A percentile compares a stretch with the other conserved stretches of the same genome.
phyloP scores from a whole-genome alignment of 176 grass and related monocot genomes.

The Raddia distichophylla region DNA sequence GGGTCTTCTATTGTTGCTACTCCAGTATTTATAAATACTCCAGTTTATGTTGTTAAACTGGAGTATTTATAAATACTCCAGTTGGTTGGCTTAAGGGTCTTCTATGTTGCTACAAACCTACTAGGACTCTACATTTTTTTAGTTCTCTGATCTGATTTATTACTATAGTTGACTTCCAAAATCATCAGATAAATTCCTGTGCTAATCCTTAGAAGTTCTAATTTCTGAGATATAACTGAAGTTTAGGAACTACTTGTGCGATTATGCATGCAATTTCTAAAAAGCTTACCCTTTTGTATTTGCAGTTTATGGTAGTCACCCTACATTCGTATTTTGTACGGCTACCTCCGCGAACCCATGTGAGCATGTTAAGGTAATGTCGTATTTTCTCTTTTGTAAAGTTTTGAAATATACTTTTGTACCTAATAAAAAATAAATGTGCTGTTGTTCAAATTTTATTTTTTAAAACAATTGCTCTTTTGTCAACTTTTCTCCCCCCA shows the following conservation, averaged over 20 bases:
- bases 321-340: conserved; percentile 91
- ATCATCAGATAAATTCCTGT: background rate
- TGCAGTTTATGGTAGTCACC: conserved; percentile 82
- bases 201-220: background rate
- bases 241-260: conserved; percentile 25
- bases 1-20: too few species aligned
- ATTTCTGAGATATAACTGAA: conserved; percentile 33
- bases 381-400: conserved; percentile 24
- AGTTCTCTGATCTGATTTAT: background rate
- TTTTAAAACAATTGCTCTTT: background rate
- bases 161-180: conserved; percentile 7
- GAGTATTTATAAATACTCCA: background rate
- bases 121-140: background rate
- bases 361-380: conserved; percentile 96
- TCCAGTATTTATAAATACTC: too few species aligned
- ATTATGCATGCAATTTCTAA: conserved; percentile 32
- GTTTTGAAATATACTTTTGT: conserved; percentile 7
- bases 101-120: background rate
- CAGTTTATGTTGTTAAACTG: too few species aligned
- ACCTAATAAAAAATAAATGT: conserved; percentile 13
- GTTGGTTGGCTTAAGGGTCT: conserved; percentile 23
- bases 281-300: conserved; percentile 31
- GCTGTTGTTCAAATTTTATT: background rate
- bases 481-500: background rate
- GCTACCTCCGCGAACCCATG: conserved; percentile 90